Evolutionary conservation across 345 rosid genomes (phyloP).

Genomic region (Balakata baccata): DNA sequence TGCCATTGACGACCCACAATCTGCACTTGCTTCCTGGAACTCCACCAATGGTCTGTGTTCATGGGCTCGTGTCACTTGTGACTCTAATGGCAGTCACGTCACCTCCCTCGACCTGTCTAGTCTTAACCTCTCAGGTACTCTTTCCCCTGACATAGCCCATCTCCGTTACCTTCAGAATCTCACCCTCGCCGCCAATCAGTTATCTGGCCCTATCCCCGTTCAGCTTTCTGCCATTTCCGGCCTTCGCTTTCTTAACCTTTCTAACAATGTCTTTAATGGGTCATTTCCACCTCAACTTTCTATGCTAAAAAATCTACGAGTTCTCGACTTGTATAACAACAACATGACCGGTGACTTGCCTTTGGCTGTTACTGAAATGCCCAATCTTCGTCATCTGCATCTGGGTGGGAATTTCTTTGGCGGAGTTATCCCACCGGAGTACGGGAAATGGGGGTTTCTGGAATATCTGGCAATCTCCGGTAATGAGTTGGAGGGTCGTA

Average conservation of each 20-base stretch:
- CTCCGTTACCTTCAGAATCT: constrained; percentile 60
- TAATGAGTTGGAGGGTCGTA: constrained; percentile 61
- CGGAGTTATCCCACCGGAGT: constrained; percentile 67
- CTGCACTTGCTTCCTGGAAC: constrained; percentile 67
- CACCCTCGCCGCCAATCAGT: constrained; percentile 50
- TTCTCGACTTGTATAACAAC: constrained; percentile 90
- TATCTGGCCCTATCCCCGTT: constrained; percentile 66
- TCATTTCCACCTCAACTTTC: constrained; percentile 63
- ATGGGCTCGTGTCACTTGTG: constrained; percentile 74
- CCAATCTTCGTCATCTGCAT: constrained; percentile 67
- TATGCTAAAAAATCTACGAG: constrained; percentile 49
- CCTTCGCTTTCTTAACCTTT: constrained; percentile 66
- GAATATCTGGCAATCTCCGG: constrained; percentile 79
- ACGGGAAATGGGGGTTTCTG: constrained; percentile 61
- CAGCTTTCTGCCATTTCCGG: constrained; percentile 52
- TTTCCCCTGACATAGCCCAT: constrained; percentile 56
- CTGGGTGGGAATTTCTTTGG: constrained; percentile 81
- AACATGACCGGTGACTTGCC: constrained; percentile 79
- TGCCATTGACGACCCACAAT: constrained; percentile 54
- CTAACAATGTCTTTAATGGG: constrained; percentile 72
- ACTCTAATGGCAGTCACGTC: constrained; percentile 53
- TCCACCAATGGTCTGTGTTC: constrained; percentile 46
- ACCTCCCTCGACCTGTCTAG: constrained; percentile 59
- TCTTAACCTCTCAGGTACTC: constrained; percentile 65
- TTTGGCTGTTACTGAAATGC: constrained; percentile 52